Evolutionary conservation across 1,284 basidiomycete species (phyloP).

Genomic region (Porodaedalea pini): DNA sequence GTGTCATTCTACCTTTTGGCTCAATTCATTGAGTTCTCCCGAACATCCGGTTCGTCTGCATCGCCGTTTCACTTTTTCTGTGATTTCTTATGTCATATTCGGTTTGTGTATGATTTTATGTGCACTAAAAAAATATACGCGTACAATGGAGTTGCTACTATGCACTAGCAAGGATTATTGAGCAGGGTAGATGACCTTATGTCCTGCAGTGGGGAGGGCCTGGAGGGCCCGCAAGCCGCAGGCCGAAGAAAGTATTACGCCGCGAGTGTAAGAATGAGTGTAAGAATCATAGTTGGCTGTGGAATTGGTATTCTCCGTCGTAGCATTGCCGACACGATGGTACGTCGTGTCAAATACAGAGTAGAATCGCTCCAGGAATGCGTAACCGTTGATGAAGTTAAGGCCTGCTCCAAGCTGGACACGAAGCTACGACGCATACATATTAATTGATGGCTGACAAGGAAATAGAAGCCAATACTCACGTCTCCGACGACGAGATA

Average conservation of each 20-base stretch:
- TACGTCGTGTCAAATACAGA: slow-evolving; percentile 59
- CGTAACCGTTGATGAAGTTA: slow-evolving; percentile 33
- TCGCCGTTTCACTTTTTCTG: too few species aligned
- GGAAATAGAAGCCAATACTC: slow-evolving; percentile 17
- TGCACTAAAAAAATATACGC: too few species aligned
- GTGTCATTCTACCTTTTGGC: too few species aligned
- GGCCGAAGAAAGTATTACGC: not conserved
- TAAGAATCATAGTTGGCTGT: slow-evolving; percentile 34
- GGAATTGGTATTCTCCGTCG: slow-evolving; percentile 40
- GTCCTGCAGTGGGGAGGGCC: not conserved
- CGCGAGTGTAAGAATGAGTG: too few species aligned
- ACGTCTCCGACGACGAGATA: slow-evolving; percentile 24
- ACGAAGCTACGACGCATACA: slow-evolving; percentile 20
- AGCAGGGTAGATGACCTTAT: not conserved
- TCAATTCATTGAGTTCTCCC: too few species aligned
- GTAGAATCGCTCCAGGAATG: slow-evolving; percentile 56
- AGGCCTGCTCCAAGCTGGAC: slow-evolving; percentile 30
- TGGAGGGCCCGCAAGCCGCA: not conserved
- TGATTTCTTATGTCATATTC: too few species aligned
- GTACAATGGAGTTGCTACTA: too few species aligned
- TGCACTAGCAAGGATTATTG: too few species aligned
- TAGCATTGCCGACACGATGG: slow-evolving; percentile 43
- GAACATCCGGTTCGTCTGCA: too few species aligned
- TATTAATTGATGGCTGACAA: slow-evolving; percentile 34
- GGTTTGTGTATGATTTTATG: too few species aligned